Base-by-base conservation (phyloP, 2,329 filamentous ascomycete species). In the Monilinia vaccinii-corymbosi region DNA sequence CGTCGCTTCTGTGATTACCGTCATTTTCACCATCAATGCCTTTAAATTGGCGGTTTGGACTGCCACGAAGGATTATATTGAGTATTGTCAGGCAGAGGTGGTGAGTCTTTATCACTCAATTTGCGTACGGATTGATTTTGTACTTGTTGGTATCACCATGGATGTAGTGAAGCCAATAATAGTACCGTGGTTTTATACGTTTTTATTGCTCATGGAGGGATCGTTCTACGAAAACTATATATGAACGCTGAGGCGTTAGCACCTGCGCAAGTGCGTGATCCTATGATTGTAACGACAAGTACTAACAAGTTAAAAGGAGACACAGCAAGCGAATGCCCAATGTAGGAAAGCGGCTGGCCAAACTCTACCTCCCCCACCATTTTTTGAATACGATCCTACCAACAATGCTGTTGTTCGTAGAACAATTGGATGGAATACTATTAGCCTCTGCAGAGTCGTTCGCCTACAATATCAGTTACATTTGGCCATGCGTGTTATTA, bases 11-110 rank as follows among this genome's bases (percentile, higher is more conserved):
- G 28, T 23, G 1, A 28, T 57, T 16, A 34, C 45, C 4, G 49
- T 11, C 11, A 2, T 49, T 14, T 5, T 49, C 9, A 25, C 45
- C 2, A 42, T 32, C 21, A 18, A 32, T 23, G 14, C 16, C 8
- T 16, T 57, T 4, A 42, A 57, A 13, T 11, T 49, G 6, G 55
- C 55, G 1, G 49, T 49, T 31, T 57, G 55, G 55, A 42, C 55
- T 11, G 55, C 55, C 18, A 57, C 45, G 11, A 44, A 56, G 16
- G 52, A 56, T 25, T 56, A 36, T 32, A 56, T 56, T 11, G 52
- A 56, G n/a, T 31, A 56, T 13, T 56, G 52, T 25, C 52, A 47
- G 7, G 40, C 31, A 25, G 31, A 47, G 36, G 25, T 34, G 40
- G 52, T 56, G 18, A 34, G 18, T 34, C 28, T 36, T 44, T 10